These are phyloP conservation scores for Groenewaldozyma salmanticensis DNA, from an alignment of 805 yeast species.

Conservation along the genomic window DNA sequence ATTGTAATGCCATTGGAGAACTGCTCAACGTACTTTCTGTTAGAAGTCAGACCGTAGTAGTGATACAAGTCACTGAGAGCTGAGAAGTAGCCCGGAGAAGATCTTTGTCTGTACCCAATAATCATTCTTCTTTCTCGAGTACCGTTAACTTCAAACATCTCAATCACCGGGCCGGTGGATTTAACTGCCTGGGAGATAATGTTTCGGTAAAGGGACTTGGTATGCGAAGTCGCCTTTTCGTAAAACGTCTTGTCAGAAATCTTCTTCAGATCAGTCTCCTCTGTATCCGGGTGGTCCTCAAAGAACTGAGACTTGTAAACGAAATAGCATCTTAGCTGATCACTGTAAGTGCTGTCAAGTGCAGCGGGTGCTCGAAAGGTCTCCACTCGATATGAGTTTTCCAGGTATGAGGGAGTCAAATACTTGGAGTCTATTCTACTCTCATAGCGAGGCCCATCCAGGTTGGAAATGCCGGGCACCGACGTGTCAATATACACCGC, in stretches of 20 bases:
- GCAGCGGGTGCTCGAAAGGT: conserved; percentile 49
- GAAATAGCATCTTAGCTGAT: conserved; percentile 60
- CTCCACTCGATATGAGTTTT: conserved; percentile 57
- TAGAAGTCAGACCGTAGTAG: conserved; percentile 75
- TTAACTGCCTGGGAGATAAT: conserved; percentile 58
- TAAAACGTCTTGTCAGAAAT: conserved; percentile 75
- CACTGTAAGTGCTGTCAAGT: conserved; percentile 24
- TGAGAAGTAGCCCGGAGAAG: conserved; percentile 79
- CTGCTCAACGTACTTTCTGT: conserved; percentile 90
- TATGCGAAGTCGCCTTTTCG: conserved; percentile 68
- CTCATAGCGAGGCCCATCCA: conserved; percentile 47
- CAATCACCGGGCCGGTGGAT: conserved; percentile 88
- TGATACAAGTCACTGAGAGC: conserved; percentile 80
- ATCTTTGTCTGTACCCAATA: conserved; percentile 75
- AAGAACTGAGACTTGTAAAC: conserved; percentile 64
- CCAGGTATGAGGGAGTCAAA: conserved; percentile 32
- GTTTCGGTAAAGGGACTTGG: conserved; percentile 66
- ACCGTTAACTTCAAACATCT: conserved; percentile 70
- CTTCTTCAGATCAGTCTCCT: conserved; percentile 45
- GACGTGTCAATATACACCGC: conserved; percentile 85
- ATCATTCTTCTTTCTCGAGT: conserved; percentile 78
- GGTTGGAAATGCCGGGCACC: conserved; percentile 38
- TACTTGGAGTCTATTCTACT: conserved; percentile 72
- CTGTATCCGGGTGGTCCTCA: conserved; percentile 22
- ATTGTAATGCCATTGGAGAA: conserved; percentile 82